Evolutionary conservation across 352 stramenopile species (phyloP).

Genomic region (Phytophthora sp.): DNA sequence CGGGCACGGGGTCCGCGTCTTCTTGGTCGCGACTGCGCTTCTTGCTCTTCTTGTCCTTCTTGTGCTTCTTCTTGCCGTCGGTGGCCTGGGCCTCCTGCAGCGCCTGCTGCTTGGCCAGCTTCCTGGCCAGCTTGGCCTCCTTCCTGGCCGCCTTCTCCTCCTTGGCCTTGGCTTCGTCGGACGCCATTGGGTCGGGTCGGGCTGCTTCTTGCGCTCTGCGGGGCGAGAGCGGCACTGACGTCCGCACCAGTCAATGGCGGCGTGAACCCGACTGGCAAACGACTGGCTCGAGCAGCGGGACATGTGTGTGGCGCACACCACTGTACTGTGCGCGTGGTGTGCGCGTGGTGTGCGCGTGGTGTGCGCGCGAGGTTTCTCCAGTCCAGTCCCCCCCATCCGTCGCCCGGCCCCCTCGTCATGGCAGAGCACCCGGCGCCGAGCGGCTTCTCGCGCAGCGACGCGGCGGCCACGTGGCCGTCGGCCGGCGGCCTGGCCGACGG

Average conservation of each 20-base stretch:
- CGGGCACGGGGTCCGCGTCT: slow-evolving; percentile 35
- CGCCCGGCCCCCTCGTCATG: slow-evolving; percentile 9
- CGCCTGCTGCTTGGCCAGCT: slow-evolving; percentile 45
- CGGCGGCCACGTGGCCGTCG: slow-evolving; percentile 34
- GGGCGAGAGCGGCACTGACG: slow-evolving; percentile 17
- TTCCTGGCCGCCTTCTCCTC: slow-evolving; percentile 72
- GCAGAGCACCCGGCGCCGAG: slow-evolving; percentile 20
- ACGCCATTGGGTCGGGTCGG: slow-evolving; percentile 31
- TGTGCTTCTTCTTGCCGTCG: slow-evolving; percentile 56
- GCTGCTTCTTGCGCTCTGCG: not conserved
- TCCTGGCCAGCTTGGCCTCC: slow-evolving; percentile 59
- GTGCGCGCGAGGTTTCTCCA: not conserved
- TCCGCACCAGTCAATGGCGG: slow-evolving; percentile 10
- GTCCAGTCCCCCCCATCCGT: not conserved
- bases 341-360: slow-evolving; percentile 11
- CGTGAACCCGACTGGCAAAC: slow-evolving; percentile 15
- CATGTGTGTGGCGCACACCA: not conserved
- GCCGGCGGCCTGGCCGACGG: slow-evolving; percentile 38
- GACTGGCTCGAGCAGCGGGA: slow-evolving; percentile 11
- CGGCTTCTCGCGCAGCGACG: slow-evolving; percentile 24
- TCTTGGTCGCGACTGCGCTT: slow-evolving; percentile 63
- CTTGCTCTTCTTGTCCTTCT: slow-evolving; percentile 81
- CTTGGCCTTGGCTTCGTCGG: slow-evolving; percentile 48
- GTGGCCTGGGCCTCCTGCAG: slow-evolving; percentile 20
- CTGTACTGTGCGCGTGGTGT: slow-evolving; percentile 1